phyloP scores from a whole-genome alignment of 495 filamentous ascomycete genomes.

The Clohesyomyces aquaticus region DNA sequence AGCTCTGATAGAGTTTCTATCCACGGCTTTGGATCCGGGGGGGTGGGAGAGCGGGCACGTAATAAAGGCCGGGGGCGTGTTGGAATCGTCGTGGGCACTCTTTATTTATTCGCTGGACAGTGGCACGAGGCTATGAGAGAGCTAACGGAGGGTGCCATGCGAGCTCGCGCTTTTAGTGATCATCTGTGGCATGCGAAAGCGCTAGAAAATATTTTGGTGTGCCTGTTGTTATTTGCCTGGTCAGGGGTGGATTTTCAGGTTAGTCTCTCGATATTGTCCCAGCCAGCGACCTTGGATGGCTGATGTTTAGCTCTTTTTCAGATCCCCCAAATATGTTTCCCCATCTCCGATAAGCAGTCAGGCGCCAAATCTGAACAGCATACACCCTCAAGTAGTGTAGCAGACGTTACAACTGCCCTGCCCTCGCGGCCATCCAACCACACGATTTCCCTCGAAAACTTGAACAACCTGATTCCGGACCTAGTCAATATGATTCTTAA shows the following conservation, averaged over 20 bases:
- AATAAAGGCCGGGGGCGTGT: slow-evolving; percentile 82
- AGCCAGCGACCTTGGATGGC: no score
- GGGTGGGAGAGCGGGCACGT: slow-evolving; percentile 72
- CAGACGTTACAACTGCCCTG: slow-evolving; percentile 52
- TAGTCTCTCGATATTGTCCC: slow-evolving; percentile 35
- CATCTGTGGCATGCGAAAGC: slow-evolving; percentile 97
- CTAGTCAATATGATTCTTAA: slow-evolving; percentile 81
- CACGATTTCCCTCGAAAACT: slow-evolving; percentile 62
- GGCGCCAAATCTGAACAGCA: slow-evolving; percentile 39
- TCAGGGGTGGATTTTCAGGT: slow-evolving; percentile 85
- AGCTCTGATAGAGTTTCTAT: slow-evolving; percentile 82
- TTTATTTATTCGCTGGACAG: slow-evolving; percentile 85
- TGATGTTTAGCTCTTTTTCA: slow-evolving; percentile 41
- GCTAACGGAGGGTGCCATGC: slow-evolving; percentile 74
- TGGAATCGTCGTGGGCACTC: slow-evolving; percentile 77
- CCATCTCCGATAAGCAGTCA: slow-evolving; percentile 56
- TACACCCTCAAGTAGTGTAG: slow-evolving; percentile 46
- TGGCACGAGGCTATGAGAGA: slow-evolving; percentile 90
- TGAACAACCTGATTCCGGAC: slow-evolving; percentile 68
- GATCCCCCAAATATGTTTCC: slow-evolving; percentile 67
- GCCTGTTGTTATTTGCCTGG: slow-evolving; percentile 83
- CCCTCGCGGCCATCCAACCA: slow-evolving; percentile 54
- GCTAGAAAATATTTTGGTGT: slow-evolving; percentile 81
- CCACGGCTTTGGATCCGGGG: slow-evolving; percentile 78
- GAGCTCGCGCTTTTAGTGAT: slow-evolving; percentile 80